Base-by-base conservation (phyloP, 2,329 filamentous ascomycete species). In the Colletotrichum ledebouriae region DNA sequence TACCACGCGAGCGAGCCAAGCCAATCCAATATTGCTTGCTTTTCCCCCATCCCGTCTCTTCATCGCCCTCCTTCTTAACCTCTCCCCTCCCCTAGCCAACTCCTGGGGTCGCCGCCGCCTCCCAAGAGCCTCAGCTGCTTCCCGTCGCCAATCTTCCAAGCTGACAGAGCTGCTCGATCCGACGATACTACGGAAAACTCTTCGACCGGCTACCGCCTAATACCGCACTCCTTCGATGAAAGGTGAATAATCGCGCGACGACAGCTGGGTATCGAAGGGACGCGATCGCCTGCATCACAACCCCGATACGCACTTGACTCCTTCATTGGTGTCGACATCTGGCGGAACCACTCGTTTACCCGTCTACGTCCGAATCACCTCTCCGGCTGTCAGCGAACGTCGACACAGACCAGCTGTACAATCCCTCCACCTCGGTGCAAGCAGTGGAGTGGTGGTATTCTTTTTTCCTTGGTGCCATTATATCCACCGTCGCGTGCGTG, bases 11-110 rank as follows among this genome's bases (percentile, higher is more conserved):
- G 53, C 64, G 53, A 67, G 60, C 65, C 53, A 63, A 52, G 64
- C 59, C 59, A 59, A 67, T 60, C 60, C 53, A 63, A 68, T 68
- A 59, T 64, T 68, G 65, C 53, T 68, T 49, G 57, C 63, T 25
- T 17, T 29, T 33, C 59, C 17, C 39, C 46, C 65, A 63, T 63
- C 50, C 49, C 46, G 37, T 46, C 64, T 34, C 33, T 33, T 53
- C 39, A 56, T 59, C 44, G 20, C n/a, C 59, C 29, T 52, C n/a
- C 39, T 59, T 63, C 49, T 49, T 59, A 65, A 64, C 34, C 47
- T 34, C 41, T 37, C 53, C 9, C 39, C 46, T 58, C 44, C 52
- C 59, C 60, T 22, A 65, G 55, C 64, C 52, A 39, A 52, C 46
- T 12, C 55, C 55, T 46, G 59, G 64, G 52, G 63, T 67, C 60